Conservation (phyloP, 371 early-diverging fungal genomes). For the Dinochytrium kinnereticum region DNA sequence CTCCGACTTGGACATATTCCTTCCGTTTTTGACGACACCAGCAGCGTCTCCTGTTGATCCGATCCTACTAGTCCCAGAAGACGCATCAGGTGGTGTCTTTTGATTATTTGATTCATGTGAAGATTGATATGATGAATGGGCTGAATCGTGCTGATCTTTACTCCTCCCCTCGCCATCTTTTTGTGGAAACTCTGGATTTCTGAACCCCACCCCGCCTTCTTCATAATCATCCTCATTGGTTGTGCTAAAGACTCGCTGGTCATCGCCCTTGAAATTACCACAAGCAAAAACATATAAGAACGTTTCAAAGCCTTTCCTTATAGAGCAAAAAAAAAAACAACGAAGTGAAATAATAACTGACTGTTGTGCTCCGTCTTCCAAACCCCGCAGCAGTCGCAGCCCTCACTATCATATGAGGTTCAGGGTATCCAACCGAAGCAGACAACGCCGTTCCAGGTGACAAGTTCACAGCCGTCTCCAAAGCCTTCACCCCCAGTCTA, state of each 20-base stretch:
- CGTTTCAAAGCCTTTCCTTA: no score
- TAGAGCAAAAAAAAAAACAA: not conserved
- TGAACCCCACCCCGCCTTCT: not conserved
- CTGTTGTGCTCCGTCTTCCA: not conserved
- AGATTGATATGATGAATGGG: no score
- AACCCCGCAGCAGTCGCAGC: not conserved
- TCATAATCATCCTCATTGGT: not conserved
- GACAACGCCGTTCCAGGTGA: conserved; percentile 10
- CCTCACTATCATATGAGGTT: conserved; percentile 6
- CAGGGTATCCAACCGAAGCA: conserved; percentile 9
- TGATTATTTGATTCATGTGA: no score
- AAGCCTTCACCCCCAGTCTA: not conserved
- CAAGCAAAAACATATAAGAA: no score
- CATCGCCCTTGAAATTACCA: no score
- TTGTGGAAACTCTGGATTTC: no score
- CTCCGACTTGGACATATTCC: no score
- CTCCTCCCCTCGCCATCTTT: no score
- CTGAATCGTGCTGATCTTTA: no score
- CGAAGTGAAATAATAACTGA: not conserved
- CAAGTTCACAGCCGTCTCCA: not conserved
- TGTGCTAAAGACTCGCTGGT: not conserved
- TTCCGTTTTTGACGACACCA: no score
- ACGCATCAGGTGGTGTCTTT: not conserved
- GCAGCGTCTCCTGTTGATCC: not conserved
- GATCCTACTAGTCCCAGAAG: not conserved